Evolutionary conservation across 2,329 filamentous ascomycete genomes (phyloP), one percentile per base, ranked within the genome.

Genomic region (Fonsecaea monophora): DNA sequence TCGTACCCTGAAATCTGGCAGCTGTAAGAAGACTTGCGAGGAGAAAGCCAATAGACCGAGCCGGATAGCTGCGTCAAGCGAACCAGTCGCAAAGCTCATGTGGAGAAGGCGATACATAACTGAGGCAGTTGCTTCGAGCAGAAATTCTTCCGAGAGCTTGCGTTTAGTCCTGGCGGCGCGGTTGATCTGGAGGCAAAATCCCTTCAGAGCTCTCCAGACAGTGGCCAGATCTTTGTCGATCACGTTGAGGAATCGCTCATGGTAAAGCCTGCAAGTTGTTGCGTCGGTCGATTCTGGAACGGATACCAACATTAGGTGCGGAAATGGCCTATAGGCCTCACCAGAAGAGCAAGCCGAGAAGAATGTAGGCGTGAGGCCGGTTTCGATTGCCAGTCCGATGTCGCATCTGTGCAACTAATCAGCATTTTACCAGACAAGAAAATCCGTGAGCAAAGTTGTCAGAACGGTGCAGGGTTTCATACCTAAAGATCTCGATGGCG

Each of bases 101-200:
- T 73, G 59, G 13, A 82, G 70, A 2, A 83, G 74, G 2, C 76
- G 78, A 69, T 82, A 83, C 72, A 79, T 78, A 30, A 79, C 73
- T 15, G 80, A 77, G 0, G 71, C 69, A 78, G 81, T 81, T 32
- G 75, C 74, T 9, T 77, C 68, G 13, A 74, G 60, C 5, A 77
- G 64, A 3, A 66, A 68, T 53, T 73, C 62, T 40, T 67, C 67
- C 1, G 72, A 40, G 10, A 78, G 68, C 9, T 64, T 63, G 8
- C 68, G 71, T 15, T 69, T 57, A 3, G 69, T 67, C 30, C 71
- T 59, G 9, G 69, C 69, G 2, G 73, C 74, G 15, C 74, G 62
- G 60, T 76, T 75, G 66, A 77, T 71, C 12, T 74, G 45, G 4
- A 34, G n/a, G 30, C 58, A 60, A 38, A 60, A 53, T 60, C 67